These are phyloP conservation scores for Teunomyces gatunensis DNA, from an alignment of 805 yeast species.

Conservation along the genomic window DNA sequence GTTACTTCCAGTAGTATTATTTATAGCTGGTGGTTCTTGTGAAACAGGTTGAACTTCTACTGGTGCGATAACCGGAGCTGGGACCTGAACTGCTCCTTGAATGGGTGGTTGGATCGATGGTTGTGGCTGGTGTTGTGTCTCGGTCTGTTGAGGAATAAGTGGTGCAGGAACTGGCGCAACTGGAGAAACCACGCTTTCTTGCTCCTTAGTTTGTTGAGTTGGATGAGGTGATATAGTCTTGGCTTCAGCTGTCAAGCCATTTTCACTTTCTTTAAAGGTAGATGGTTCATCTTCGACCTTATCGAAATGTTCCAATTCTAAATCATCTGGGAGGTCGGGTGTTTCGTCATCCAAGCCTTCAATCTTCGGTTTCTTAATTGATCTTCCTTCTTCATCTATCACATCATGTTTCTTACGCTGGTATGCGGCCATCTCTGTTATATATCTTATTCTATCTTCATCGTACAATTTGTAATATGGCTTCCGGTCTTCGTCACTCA, in stretches of 20 bases:
- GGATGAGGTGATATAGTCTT: background rate
- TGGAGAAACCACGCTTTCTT: background rate
- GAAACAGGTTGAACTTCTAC: background rate
- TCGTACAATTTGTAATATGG: conserved; percentile 75
- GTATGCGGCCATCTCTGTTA: conserved; percentile 64
- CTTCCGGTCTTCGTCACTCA: conserved; percentile 64
- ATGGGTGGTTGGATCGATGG: too few species aligned
- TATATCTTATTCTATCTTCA: conserved; percentile 74
- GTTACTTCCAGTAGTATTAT: background rate
- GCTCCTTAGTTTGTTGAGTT: background rate
- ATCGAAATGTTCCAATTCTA: conserved; percentile 7
- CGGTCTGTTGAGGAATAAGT: background rate
- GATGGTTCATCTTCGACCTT: conserved; percentile 1
- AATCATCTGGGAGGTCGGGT: conserved; percentile 2
- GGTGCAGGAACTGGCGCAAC: background rate
- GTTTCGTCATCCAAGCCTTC: conserved; percentile 4
- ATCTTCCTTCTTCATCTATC: conserved; percentile 4
- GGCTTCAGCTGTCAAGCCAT: background rate
- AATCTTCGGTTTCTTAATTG: conserved; percentile 7
- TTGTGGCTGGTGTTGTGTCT: background rate
- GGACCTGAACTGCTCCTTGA: background rate
- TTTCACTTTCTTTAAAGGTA: conserved; percentile 1
- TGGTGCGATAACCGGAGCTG: background rate
- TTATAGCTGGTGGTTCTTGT: background rate
- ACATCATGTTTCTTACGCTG: conserved; percentile 25